A percentile compares a stretch with the other conserved stretches of the same genome.
Conservation (phyloP, 164 flowering plant species). For the Vitis labrusca region DNA sequence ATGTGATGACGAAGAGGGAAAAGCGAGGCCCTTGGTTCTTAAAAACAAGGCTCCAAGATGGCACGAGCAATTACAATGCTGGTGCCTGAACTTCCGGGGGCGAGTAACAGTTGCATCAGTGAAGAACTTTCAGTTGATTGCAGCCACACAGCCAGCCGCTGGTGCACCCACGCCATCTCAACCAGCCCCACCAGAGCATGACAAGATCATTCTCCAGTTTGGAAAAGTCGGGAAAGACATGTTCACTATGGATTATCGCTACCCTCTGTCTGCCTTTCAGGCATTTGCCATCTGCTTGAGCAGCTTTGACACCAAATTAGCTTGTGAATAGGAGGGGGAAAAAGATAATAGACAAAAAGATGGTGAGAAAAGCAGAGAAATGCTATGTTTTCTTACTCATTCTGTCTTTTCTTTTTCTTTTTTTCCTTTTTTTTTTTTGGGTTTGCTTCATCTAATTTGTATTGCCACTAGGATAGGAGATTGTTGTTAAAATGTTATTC, state of each 20-base stretch:
- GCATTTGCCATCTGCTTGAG: conserved; percentile 47
- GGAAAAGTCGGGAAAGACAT: conserved; percentile 44
- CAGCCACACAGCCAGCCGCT: conserved; percentile 22
- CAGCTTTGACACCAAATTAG: conserved; percentile 43
- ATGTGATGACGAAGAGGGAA: conserved; percentile 18
- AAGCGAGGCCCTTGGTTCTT: conserved; percentile 28
- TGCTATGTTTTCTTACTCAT: not conserved
- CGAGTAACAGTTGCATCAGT: conserved; percentile 47
- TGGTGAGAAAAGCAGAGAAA: not conserved
- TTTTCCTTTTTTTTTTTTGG: too few species aligned
- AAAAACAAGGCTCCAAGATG: conserved; percentile 45
- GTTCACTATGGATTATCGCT: conserved; percentile 42
- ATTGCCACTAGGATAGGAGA: too few species aligned
- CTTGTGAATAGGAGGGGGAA: conserved; percentile 29
- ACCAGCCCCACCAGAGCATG: conserved; percentile 27
- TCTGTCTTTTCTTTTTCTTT: conserved; percentile 1
- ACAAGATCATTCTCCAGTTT: conserved; percentile 38
- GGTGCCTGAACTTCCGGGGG: conserved; percentile 46
- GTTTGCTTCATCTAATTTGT: too few species aligned
- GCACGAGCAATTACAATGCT: conserved; percentile 42
- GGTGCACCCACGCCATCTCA: conserved; percentile 24
- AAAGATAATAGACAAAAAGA: not conserved
- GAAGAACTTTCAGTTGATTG: conserved; percentile 43
- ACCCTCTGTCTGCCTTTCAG: conserved; percentile 47
- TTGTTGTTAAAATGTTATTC: too few species aligned